phyloP scores from a whole-genome alignment of 345 rosid genomes.

The Clausena lansium region DNA sequence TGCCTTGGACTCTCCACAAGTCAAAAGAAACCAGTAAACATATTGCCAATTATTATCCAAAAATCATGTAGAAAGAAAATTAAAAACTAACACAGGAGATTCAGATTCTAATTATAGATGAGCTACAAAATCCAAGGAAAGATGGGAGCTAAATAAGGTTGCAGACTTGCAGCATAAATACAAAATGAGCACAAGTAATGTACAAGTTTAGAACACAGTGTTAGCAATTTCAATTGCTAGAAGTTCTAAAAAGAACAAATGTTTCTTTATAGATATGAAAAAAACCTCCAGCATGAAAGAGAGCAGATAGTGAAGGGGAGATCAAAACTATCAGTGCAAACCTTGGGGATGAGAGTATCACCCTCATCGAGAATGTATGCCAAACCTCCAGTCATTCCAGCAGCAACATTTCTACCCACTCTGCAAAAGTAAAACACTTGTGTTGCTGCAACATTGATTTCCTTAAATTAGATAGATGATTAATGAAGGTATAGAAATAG shows the following conservation, averaged over 20 bases:
- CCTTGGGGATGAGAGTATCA: constrained; percentile 85
- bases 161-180: background rate
- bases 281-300: background rate
- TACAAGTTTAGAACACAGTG: background rate
- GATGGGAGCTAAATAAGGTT: background rate
- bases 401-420: constrained; percentile 98
- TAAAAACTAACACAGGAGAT: background rate
- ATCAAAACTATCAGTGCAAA: constrained; percentile 21
- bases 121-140: background rate
- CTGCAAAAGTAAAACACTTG: constrained; percentile 42
- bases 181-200: background rate
- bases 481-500: constrained; percentile 1
- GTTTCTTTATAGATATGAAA: background rate
- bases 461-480: background rate
- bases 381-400: constrained; percentile 99
- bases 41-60: background rate
- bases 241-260: background rate
- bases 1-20: background rate
- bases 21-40: background rate
- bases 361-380: constrained; percentile 94
- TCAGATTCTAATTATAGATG: background rate
- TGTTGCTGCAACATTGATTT: background rate
- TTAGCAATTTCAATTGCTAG: background rate
- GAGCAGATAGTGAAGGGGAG: background rate
- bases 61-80: background rate